Evolutionary conservation across 1,284 basidiomycete genomes (phyloP), one percentile per base, ranked within the genome.

Genomic region (Cryptococcus deneoformans): DNA sequence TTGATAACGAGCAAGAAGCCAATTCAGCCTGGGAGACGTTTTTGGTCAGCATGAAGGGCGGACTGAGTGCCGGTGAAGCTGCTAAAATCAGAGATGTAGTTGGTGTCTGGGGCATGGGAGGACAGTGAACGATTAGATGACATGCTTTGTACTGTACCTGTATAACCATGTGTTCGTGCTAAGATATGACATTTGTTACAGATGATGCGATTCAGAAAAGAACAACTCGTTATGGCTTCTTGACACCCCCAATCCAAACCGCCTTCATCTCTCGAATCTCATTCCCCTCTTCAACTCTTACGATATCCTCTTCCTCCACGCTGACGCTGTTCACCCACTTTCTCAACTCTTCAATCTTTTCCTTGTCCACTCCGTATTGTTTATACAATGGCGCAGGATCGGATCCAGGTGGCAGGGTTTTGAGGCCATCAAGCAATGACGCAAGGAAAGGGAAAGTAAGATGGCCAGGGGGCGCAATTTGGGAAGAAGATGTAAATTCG

Each of bases 291-390:
- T 80, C 81, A 34, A 82, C 79, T 16, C 76, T 79, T 61, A 81
- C 80, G 46, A 79, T 77, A 38, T 82, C 81, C 2, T 78, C 78
- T 45, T 81, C 81, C 42, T 83, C 80, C 6, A 88, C 79, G 69
- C 85, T 89, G 4, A 88, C 87, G 55, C 84, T 87, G 71, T 83
- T 91, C 64, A 92, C 83, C 73, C 82, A 84, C 50, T 80, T 77
- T 36, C 84, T 79, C 34, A 93, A 66, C 11, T 74, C 81, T 51
- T 84, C 80, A 54, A 92, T 69, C 57, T 79, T 83, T 20, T 77
- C 78, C 2, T 78, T 62, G 50, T 87, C 85, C 20, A 93, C 75
- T 6, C 80, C 83, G 71, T 86, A 87, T 65, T 81, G 80, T n/a
- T 54, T 56, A 55, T 72, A 76, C 35, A 75, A 24, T 8, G 56